Percentiles rank a stretch among this genome's conserved stretches.
Conservation (phyloP, 768 basidiomycete genomes). For the Lactarius akahatsu region DNA sequence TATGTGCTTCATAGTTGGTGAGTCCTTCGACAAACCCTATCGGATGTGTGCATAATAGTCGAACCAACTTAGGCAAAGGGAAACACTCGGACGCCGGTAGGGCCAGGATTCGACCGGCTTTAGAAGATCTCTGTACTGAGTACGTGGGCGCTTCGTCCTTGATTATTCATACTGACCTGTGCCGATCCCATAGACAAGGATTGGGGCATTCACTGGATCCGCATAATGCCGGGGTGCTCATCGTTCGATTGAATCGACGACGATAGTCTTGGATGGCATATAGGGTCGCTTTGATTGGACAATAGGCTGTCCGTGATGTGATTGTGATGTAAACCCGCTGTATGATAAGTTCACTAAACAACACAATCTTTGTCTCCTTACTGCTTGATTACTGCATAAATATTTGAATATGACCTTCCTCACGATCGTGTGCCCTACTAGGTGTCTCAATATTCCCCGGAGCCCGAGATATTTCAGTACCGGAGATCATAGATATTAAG, state of each 20-base stretch:
- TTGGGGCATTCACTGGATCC: slow-evolving; percentile 6
- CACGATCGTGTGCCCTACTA: no score
- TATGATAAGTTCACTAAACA: neutral
- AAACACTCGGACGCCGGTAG: slow-evolving; percentile 11
- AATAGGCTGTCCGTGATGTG: neutral
- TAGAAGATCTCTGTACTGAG: slow-evolving; percentile 5
- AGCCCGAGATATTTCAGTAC: no score
- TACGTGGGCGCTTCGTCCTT: neutral
- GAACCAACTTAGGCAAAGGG: slow-evolving; percentile 3
- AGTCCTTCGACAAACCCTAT: neutral
- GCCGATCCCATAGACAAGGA: slow-evolving; percentile 2
- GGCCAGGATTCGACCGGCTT: slow-evolving; percentile 15
- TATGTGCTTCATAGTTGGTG: slow-evolving; percentile 23
- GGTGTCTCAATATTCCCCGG: no score
- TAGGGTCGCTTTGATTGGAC: neutral
- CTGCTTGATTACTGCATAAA: neutral
- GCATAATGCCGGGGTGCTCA: slow-evolving; percentile 15
- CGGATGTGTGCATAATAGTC: neutral
- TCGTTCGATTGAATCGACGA: slow-evolving; percentile 9
- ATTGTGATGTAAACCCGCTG: neutral
- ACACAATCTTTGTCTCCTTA: neutral
- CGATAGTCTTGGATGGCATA: neutral
- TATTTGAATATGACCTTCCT: neutral
- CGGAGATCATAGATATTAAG: no score
- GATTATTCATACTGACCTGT: neutral